Evolutionary conservation across 148 eudicot species (phyloP), one percentile per base, ranked within the genome.

Genomic region (Linanthus parryae): DNA sequence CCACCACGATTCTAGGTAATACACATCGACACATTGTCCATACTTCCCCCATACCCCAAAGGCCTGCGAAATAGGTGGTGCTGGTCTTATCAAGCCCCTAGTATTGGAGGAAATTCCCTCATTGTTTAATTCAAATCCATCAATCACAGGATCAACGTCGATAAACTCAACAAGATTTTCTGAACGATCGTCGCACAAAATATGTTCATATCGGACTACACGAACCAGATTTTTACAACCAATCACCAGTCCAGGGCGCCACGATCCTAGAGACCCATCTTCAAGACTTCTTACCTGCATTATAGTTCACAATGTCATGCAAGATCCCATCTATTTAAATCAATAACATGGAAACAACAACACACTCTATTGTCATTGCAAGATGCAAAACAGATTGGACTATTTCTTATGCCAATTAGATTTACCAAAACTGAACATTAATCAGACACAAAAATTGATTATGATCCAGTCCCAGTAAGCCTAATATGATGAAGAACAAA

Each of bases 1-100:
- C 99, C 99, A 94, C 99, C 99, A 94, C 14, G 95, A 96, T 7
- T 80, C 95, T 1, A 57, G 6, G 29, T 71, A 36, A 60, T 68
- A 76, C 47, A 73, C 67, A 73, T 89, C 97, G 45, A 89, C 97
- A 68, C 97, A 89, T 11, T 64, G 65, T 20, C 88, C 81, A 66
- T 89, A 85, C 15, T 31, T 55, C 20, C 80, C 47, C 47, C 31
- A 27, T 48, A 49, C 52, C 20, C 1, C 29, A 15, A 6, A 19
- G 35, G 63, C 11, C 17, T 61, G 28, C 21, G 35, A 40, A 19
- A 16, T 8, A n/a, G 66, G 73, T 5, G 79, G 78, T 38, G 35
- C 4, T 40, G 90, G 95, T 67, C 97, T 83, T 56, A 89, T 74
- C 60, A 64, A 57, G 16, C 86, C 74, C 36, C 28, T 58, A 25